phyloP scores from a whole-genome alignment of 2,329 filamentous ascomycete genomes.

The Coleophoma crateriformis region DNA sequence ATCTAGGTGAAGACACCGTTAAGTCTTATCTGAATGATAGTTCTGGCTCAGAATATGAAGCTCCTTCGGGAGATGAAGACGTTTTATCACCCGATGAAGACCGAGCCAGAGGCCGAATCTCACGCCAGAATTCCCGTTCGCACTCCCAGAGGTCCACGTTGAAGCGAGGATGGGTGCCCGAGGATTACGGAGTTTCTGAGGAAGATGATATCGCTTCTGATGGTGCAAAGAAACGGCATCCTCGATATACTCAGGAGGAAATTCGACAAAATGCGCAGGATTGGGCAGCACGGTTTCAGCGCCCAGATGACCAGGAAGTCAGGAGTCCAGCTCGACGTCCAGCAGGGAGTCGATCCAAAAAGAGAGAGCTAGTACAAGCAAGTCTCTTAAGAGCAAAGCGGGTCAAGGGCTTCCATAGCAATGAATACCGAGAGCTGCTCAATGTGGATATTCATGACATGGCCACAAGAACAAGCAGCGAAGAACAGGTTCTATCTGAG shows the following conservation, averaged over 20 bases:
- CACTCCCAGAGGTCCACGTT: not conserved
- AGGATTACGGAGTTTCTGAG: not conserved
- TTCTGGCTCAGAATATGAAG: slow-evolving; percentile 22
- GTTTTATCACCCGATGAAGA: slow-evolving; percentile 7
- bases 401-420: slow-evolving; percentile 36
- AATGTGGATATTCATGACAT: slow-evolving; percentile 55
- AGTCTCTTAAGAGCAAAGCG: slow-evolving; percentile 19
- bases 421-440: slow-evolving; percentile 42
- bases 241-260: slow-evolving; percentile 3
- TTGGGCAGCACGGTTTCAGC: slow-evolving; percentile 22
- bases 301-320: slow-evolving; percentile 16
- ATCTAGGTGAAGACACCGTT: slow-evolving; percentile 4
- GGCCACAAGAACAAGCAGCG: slow-evolving; percentile 23
- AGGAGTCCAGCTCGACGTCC: slow-evolving; percentile 10
- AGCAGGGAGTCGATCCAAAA: slow-evolving; percentile 4
- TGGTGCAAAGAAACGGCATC: not conserved
- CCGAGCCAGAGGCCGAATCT: not conserved
- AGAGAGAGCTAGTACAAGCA: slow-evolving; percentile 13
- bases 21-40: slow-evolving; percentile 11
- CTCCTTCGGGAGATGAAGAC: slow-evolving; percentile 10
- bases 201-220: not conserved
- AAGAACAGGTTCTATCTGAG: slow-evolving; percentile 24
- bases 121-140: not conserved
- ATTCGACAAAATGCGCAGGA: slow-evolving; percentile 10
- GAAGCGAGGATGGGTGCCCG: not conserved